phyloP scores from a whole-genome alignment of 768 basidiomycete species.

The Pleurotus djamor region DNA sequence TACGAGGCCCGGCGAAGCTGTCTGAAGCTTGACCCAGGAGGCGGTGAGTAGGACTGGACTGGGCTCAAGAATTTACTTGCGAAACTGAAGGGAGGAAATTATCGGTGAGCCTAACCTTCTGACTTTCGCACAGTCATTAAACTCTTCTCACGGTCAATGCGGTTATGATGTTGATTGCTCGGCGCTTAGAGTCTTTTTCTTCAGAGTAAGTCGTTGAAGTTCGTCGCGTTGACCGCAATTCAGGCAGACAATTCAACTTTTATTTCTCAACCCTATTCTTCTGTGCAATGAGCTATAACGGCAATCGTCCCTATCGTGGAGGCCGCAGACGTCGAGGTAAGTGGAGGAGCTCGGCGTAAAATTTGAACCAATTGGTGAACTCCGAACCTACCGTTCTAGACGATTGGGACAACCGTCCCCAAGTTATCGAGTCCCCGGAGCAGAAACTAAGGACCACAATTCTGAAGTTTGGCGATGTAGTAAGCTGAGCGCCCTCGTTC shows the following conservation, averaged over 20 bases:
- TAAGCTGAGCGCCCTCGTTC: conserved; percentile 32
- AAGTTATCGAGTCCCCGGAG: conserved; percentile 67
- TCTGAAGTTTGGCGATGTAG: conserved; percentile 80
- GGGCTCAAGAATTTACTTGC: background rate
- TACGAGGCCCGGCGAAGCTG: conserved; percentile 6
- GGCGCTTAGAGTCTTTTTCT: background rate
- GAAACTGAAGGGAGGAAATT: background rate
- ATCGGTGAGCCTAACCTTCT: background rate
- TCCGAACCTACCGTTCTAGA: conserved; percentile 36
- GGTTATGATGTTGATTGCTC: background rate
- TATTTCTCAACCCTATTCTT: background rate
- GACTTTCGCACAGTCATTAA: background rate
- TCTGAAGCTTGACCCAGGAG: conserved; percentile 4
- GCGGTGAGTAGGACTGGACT: background rate
- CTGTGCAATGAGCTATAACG: conserved; percentile 55
- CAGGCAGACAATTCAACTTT: background rate
- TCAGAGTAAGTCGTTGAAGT: background rate
- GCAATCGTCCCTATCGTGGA: conserved; percentile 36
- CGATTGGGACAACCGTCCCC: conserved; percentile 66
- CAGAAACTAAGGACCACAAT: conserved; percentile 67
- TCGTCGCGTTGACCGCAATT: conserved; percentile 13
- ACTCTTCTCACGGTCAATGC: background rate
- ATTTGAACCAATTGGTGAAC: conserved; percentile 12
- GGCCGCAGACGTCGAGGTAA: conserved; percentile 55
- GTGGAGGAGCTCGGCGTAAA: background rate